These are phyloP conservation scores for Monosporascus sp. DNA, from an alignment of 2,329 filamentous ascomycete genomes.

Conservation along the genomic window DNA sequence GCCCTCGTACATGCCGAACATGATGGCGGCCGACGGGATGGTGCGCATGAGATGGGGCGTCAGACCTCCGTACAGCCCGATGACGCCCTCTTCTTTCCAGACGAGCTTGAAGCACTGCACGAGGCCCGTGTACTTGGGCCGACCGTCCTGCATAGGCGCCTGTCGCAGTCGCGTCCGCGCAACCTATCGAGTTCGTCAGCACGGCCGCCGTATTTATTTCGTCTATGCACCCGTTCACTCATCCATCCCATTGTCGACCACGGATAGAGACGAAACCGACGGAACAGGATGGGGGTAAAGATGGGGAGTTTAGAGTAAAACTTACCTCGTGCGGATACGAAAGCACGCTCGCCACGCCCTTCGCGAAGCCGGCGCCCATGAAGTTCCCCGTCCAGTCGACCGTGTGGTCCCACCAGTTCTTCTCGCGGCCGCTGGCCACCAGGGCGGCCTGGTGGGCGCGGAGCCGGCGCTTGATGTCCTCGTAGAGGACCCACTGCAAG, in stretches of 20 bases:
- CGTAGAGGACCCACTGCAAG: constrained; percentile 90
- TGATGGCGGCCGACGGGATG: constrained; percentile 88
- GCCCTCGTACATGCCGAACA: constrained; percentile 82
- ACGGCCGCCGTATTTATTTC: no score
- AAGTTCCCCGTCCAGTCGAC: constrained; percentile 76
- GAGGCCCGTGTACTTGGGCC: constrained; percentile 81
- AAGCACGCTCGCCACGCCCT: constrained; percentile 75
- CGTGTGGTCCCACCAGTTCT: constrained; percentile 66
- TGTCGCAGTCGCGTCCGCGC: constrained; percentile 80
- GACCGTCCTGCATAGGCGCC: constrained; percentile 66
- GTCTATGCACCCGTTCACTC: no score
- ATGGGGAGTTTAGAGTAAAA: constrained; percentile 1
- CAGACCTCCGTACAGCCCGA: constrained; percentile 81
- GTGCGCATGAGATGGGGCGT: constrained; percentile 88
- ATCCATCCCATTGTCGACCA: no score
- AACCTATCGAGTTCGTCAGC: constrained; percentile 42
- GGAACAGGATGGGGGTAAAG: constrained; percentile 1
- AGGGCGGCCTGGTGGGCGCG: constrained; percentile 56
- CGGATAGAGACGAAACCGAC: no score
- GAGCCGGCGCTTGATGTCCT: constrained; percentile 79
- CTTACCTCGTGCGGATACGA: constrained; percentile 89
- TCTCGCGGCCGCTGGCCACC: constrained; percentile 52
- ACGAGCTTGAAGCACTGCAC: constrained; percentile 84
- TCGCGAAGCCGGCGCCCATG: constrained; percentile 74
- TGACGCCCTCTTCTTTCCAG: constrained; percentile 82